Evolutionary conservation across 176 grass and related monocot species (phyloP), one percentile per base, ranked within the genome.

Genomic region (Canna indica): DNA sequence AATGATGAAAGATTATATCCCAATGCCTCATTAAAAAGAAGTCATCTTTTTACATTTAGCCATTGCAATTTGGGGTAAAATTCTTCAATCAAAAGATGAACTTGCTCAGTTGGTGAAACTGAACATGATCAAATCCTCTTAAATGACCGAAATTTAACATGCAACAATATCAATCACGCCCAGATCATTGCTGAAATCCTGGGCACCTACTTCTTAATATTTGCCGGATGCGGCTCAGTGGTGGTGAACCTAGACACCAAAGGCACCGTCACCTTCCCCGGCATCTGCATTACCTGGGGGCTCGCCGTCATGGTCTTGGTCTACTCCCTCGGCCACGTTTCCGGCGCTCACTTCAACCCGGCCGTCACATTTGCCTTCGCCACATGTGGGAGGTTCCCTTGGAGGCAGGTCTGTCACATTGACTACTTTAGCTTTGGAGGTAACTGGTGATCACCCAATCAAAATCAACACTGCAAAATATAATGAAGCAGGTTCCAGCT

Each of bases 331-430:
- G 90, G 95, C 1, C 95, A 99, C 82, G 85, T 99, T 72, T 99
- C 95, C 59, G 95, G 90, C 54, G 95, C 90, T 0, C 95, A 99
- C 75, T 87, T 99, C 85, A 99, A 99, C 79, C 95, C 90, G 4
- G 90, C 95, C 31, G 90, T 99, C 80, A 99, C 95, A 13, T 79
- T 99, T 24, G 86, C 95, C 72, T 94, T 94, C 73, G 95, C 95
- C 14, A 78, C 76, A 27, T 99, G 82, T 59, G 76, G 86, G 36
- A 85, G 86, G 84, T 99, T 99, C 52, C 95, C 95, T 5, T 99
- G 95, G 90, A 94, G 82, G 31, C 82, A 99, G 86, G 95, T 93
- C 27, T 0, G 25, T 41, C 36, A 27, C 14, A 17, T 6, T 9
- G 44, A 3, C 66, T 44, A 28, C 0, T 24, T 17, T 36, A 3